Percentiles rank a stretch among this genome's conserved stretches.
phyloP scores from a whole-genome alignment of 2,329 filamentous ascomycete species.

The Fusarium falciforme region DNA sequence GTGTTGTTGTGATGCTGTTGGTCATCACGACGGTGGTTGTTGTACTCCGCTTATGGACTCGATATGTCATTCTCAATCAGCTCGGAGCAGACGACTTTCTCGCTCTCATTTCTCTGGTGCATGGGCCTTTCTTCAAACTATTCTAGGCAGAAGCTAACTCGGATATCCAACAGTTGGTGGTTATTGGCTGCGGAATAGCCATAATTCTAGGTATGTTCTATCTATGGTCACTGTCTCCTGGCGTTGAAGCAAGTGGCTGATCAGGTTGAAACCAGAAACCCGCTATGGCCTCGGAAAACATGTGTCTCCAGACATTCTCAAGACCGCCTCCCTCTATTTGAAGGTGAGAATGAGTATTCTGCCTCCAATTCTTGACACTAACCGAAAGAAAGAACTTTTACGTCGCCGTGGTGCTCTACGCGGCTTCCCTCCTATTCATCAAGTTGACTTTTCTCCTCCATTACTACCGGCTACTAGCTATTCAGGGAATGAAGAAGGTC shows the following conservation, averaged over 20 bases:
- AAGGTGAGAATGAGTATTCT: not conserved
- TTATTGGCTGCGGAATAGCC: not conserved
- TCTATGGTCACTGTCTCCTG: not conserved
- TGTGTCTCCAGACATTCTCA: not conserved
- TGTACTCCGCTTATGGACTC: not conserved
- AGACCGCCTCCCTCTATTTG: not conserved
- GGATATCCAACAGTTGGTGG: not conserved
- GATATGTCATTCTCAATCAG: not conserved
- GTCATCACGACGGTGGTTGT: not conserved
- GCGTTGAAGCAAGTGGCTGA: not conserved
- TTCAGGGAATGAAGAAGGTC: not conserved
- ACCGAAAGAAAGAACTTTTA: not conserved
- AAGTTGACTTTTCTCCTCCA: not conserved
- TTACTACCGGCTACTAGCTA: not conserved
- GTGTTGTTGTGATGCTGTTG: not conserved
- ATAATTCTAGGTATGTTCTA: not conserved
- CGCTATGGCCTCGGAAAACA: not conserved
- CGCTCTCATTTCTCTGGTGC: not conserved
- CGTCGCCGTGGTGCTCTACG: not conserved
- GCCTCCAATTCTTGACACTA: not conserved
- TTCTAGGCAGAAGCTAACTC: not conserved
- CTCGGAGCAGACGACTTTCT: not conserved
- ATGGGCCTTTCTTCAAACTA: not conserved
- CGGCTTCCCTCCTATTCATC: not conserved
- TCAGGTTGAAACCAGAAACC: not conserved